Conservation (phyloP, 208 protist species). For the Wallacemonas sp. region DNA sequence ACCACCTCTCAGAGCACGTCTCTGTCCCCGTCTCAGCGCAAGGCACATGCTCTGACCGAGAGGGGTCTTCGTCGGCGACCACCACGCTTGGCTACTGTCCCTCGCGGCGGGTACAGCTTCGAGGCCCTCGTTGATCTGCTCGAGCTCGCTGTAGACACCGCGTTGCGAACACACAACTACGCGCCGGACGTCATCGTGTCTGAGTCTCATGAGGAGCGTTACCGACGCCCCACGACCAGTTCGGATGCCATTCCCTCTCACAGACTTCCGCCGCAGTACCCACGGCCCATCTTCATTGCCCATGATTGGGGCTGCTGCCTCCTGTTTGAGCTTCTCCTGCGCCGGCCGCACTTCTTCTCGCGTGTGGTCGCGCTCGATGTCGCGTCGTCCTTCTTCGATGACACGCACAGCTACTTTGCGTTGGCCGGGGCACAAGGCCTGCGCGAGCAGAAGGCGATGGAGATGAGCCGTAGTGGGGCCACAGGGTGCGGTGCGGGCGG, state of each 20-base stretch:
- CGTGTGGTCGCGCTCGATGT: slow-evolving; percentile 61
- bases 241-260: slow-evolving; percentile 26
- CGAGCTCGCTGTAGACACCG: slow-evolving; percentile 69
- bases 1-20: too few relatives aligned
- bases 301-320: slow-evolving; percentile 67
- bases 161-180: slow-evolving; percentile 70
- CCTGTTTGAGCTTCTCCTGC: slow-evolving; percentile 61
- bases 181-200: slow-evolving; percentile 26
- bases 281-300: slow-evolving; percentile 55
- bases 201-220: background rate
- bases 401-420: slow-evolving; percentile 10
- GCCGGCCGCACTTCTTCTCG: slow-evolving; percentile 51
- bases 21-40: too few relatives aligned
- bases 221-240: too few relatives aligned
- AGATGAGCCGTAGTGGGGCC: too few relatives aligned
- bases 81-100: background rate
- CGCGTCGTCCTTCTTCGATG: slow-evolving; percentile 33
- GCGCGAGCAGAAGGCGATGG: slow-evolving; percentile 1
- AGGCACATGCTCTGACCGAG: background rate
- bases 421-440: background rate
- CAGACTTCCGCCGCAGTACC: slow-evolving; percentile 36
- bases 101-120: slow-evolving; percentile 54
- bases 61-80: background rate
- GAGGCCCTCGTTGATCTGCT: slow-evolving; percentile 63
- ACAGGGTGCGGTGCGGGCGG: too few relatives aligned